phyloP scores from a whole-genome alignment of 2,329 filamentous ascomycete genomes.

The Huntiella decipiens region DNA sequence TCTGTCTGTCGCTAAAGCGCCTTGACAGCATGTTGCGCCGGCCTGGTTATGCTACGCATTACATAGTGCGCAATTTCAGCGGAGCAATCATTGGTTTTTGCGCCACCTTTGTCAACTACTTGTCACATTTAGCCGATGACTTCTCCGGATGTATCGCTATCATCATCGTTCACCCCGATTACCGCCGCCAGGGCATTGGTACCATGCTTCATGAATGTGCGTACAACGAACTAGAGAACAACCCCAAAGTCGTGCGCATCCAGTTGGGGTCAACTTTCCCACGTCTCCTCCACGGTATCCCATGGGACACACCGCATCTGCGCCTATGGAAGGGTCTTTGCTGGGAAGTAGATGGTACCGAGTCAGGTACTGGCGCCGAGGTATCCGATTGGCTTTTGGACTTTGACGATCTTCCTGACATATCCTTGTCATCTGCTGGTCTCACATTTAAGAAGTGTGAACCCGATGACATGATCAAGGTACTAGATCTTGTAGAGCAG shows the following conservation, averaged over 20 bases:
- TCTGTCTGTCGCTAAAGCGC: conserved; percentile 24
- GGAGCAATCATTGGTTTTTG: conserved; percentile 35
- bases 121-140: conserved; percentile 30
- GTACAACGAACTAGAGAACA: conserved; percentile 27
- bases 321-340: conserved; percentile 34
- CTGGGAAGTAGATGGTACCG: conserved; percentile 29
- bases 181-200: conserved; percentile 32
- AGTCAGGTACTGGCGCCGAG: conserved; percentile 28
- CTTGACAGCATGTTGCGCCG: conserved; percentile 30
- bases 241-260: conserved; percentile 32
- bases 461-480: conserved; percentile 28
- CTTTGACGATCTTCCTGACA: conserved; percentile 29
- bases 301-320: conserved; percentile 23
- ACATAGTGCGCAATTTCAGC: conserved; percentile 30
- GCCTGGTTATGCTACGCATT: conserved; percentile 38
- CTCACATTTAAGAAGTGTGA: conserved; percentile 27
- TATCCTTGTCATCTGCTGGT: conserved; percentile 22
- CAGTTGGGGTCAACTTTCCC: conserved; percentile 41
- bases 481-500: conserved; percentile 17
- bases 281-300: conserved; percentile 35
- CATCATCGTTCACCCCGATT: conserved; percentile 30
- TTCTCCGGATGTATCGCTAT: conserved; percentile 37
- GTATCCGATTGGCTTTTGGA: conserved; percentile 35
- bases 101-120: conserved; percentile 39
- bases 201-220: conserved; percentile 33